A percentile compares a stretch with the other conserved stretches of the same genome.
Conservation (phyloP, 2,329 filamentous ascomycete genomes). For the Diaporthe vaccinii region DNA sequence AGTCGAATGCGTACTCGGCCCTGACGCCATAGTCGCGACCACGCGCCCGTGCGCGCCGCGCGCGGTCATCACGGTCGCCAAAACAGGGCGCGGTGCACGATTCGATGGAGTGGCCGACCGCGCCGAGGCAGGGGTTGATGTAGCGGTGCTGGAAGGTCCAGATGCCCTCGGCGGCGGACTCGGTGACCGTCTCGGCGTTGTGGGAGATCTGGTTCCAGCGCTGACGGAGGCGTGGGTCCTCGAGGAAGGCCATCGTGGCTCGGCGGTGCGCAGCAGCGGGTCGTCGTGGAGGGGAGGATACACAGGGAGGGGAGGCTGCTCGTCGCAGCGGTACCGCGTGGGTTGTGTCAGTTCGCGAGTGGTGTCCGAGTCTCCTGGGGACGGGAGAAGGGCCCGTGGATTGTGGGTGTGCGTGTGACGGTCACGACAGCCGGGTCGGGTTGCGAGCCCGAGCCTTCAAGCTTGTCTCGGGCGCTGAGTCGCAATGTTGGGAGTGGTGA, state of each 20-base stretch:
- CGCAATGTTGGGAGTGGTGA: slow-evolving; percentile 3
- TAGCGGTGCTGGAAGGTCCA: slow-evolving; percentile 92
- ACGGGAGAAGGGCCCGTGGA: background rate
- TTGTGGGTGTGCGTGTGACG: slow-evolving; percentile 7
- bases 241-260: slow-evolving; percentile 70
- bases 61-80: slow-evolving; percentile 80
- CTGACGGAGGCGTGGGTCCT: slow-evolving; percentile 91
- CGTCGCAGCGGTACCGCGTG: slow-evolving; percentile 10
- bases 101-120: slow-evolving; percentile 75
- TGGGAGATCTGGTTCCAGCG: slow-evolving; percentile 94
- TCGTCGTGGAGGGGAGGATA: background rate
- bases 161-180: slow-evolving; percentile 90
- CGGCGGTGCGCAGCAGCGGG: slow-evolving; percentile 1
- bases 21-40: slow-evolving; percentile 66
- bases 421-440: slow-evolving; percentile 27
- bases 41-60: slow-evolving; percentile 76
- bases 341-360: background rate
- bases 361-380: background rate
- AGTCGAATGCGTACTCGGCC: slow-evolving; percentile 92
- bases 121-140: slow-evolving; percentile 82
- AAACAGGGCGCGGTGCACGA: slow-evolving; percentile 80
- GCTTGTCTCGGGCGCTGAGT: slow-evolving; percentile 20
- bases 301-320: background rate
- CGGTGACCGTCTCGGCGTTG: slow-evolving; percentile 90
- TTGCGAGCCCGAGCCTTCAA: slow-evolving; percentile 6